Percentiles rank a stretch among this genome's conserved stretches.
phyloP scores from a whole-genome alignment of 2,329 filamentous ascomycete species.

The Blastomyces gilchristii region DNA sequence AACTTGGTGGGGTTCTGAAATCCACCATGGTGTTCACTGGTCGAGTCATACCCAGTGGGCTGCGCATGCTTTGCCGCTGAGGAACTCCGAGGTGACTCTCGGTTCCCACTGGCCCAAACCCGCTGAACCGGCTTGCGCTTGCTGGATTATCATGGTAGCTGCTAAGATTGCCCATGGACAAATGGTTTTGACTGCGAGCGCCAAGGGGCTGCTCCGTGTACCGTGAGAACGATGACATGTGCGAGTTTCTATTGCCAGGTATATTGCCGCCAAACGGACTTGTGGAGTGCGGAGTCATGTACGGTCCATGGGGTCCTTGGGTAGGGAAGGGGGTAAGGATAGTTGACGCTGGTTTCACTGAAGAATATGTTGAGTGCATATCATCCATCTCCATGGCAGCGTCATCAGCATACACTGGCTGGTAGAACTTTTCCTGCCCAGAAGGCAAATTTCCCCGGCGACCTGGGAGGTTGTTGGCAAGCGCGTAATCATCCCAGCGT shows the following conservation, averaged over 20 bases:
- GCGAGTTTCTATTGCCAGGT: constrained; percentile 51
- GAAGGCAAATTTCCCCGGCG: constrained; percentile 60
- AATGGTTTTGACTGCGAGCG: constrained; percentile 39
- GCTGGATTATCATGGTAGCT: constrained; percentile 37
- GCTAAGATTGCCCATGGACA: constrained; percentile 50
- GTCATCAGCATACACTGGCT: constrained; percentile 56
- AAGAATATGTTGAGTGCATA: constrained; percentile 93
- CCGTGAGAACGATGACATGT: constrained; percentile 56
- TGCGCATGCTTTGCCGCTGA: constrained; percentile 33
- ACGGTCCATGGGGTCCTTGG: constrained; percentile 48
- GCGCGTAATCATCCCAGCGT: constrained; percentile 93
- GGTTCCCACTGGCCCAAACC: constrained; percentile 35
- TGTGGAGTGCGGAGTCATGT: constrained; percentile 75
- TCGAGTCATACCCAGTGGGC: constrained; percentile 39
- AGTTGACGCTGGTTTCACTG: constrained; percentile 73
- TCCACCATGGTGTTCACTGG: constrained; percentile 47
- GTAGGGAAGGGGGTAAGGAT: constrained; percentile 74
- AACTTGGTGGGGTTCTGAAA: constrained; percentile 44
- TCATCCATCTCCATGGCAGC: constrained; percentile 89
- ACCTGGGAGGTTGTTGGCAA: constrained; percentile 76
- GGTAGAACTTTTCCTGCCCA: constrained; percentile 55
- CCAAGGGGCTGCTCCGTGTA: constrained; percentile 52
- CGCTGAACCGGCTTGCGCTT: constrained; percentile 34
- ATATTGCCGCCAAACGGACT: constrained; percentile 54
- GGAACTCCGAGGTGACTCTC: constrained; percentile 35